Conservation (phyloP, 768 basidiomycete genomes). For the Pleurotus tuber-regium region DNA sequence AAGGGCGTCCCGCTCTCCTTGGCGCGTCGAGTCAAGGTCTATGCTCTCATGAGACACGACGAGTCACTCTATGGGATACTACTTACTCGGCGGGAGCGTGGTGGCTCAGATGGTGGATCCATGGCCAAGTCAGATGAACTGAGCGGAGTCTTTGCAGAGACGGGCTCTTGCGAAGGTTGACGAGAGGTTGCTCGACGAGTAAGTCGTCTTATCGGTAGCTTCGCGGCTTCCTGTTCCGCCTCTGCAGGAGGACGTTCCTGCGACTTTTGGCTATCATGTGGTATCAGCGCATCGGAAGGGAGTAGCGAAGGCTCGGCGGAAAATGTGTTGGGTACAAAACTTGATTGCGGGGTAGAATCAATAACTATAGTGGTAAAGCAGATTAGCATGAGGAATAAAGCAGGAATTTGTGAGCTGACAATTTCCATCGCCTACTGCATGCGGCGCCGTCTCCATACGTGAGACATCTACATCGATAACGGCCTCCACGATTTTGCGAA, state of each 20-base stretch:
- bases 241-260: background rate
- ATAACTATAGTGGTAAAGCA: no score
- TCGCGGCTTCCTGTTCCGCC: constrained; percentile 10
- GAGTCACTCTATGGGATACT: no score
- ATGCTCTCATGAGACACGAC: background rate
- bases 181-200: constrained; percentile 38
- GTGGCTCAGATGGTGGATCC: constrained; percentile 20
- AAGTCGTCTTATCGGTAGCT: constrained; percentile 22
- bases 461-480: constrained; percentile 36
- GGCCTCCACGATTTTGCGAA: constrained; percentile 51
- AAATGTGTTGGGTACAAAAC: constrained; percentile 51
- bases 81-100: constrained; percentile 30
- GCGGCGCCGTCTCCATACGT: background rate
- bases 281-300: constrained; percentile 14
- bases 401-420: no score
- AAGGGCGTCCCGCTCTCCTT: constrained; percentile 30
- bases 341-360: constrained; percentile 42
- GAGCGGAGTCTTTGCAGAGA: constrained; percentile 12
- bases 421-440: background rate
- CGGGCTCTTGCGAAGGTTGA: constrained; percentile 37
- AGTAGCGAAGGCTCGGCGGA: constrained; percentile 47
- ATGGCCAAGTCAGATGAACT: constrained; percentile 15
- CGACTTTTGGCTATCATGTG: background rate
- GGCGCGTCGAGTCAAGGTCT: constrained; percentile 45
- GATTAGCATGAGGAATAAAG: no score